phyloP scores from a whole-genome alignment of 345 rosid species.

The Raphanus raphanistrum region DNA sequence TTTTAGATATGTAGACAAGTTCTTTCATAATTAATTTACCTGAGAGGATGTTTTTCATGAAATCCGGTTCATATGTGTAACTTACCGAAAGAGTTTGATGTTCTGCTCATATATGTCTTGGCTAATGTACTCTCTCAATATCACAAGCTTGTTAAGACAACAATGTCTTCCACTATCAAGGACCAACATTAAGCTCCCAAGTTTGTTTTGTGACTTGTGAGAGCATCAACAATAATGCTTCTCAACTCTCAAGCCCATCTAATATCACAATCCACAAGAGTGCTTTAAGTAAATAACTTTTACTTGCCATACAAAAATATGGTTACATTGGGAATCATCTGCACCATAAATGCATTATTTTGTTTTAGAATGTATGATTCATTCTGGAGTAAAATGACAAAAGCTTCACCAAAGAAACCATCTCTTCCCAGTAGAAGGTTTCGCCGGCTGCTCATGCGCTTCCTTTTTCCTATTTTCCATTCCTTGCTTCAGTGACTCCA shows the following conservation, averaged over 20 bases:
- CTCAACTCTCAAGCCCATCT: neutral
- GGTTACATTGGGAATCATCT: neutral
- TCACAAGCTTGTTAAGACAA: neutral
- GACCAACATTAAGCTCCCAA: neutral
- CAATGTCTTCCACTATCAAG: neutral
- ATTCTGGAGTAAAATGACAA: neutral
- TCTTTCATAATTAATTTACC: neutral
- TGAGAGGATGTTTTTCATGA: neutral
- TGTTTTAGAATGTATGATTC: neutral
- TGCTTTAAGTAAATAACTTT: neutral
- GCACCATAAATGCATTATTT: neutral
- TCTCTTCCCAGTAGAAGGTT: conserved; percentile 16
- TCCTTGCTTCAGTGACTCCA: conserved; percentile 70
- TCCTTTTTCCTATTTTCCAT: conserved; percentile 56
- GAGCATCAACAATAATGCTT: neutral
- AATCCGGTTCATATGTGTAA: neutral
- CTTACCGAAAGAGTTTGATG: neutral
- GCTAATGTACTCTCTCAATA: neutral
- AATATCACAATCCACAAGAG: neutral
- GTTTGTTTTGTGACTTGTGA: neutral
- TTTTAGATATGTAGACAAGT: neutral
- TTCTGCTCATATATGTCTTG: neutral
- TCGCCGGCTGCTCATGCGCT: conserved; percentile 43
- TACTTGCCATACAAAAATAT: neutral
- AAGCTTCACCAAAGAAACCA: neutral